Percentiles rank a stretch among this genome's conserved stretches.
These are phyloP conservation scores for Magnolia sinica DNA, from an alignment of 164 flowering plant species.

Conservation along the genomic window DNA sequence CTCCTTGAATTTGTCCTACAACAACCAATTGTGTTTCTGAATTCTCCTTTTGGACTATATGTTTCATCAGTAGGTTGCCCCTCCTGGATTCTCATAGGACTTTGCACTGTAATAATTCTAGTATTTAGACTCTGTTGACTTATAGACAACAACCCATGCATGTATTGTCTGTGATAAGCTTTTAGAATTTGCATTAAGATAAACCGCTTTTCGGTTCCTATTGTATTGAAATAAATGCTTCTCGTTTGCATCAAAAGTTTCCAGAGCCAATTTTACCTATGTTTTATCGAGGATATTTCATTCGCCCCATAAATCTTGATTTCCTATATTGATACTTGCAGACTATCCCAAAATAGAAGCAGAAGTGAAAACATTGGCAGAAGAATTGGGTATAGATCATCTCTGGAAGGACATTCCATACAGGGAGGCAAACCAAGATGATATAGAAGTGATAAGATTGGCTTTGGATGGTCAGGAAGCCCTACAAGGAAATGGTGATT, in stretches of 20 bases:
- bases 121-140: too few species aligned
- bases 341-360: conserved; percentile 79
- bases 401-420: conserved; percentile 65
- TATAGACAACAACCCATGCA: too few species aligned
- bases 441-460: conserved; percentile 50
- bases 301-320: not conserved
- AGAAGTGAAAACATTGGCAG: conserved; percentile 66
- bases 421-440: conserved; percentile 57
- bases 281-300: not conserved
- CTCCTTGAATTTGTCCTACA: too few species aligned
- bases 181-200: not conserved
- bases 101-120: not conserved
- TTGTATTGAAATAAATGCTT: not conserved
- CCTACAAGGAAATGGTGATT: conserved; percentile 70
- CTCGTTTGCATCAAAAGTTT: not conserved
- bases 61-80: not conserved
- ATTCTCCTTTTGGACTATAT: too few species aligned
- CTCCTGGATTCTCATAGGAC: not conserved
- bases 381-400: conserved; percentile 54
- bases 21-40: too few species aligned
- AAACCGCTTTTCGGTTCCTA: not conserved
- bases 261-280: not conserved
- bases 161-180: too few species aligned
- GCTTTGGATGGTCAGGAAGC: conserved; percentile 74
- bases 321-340: conserved; percentile 26